Evolutionary conservation across 163 green algal genomes (phyloP).

Genomic region (Chloroidium sp.): DNA sequence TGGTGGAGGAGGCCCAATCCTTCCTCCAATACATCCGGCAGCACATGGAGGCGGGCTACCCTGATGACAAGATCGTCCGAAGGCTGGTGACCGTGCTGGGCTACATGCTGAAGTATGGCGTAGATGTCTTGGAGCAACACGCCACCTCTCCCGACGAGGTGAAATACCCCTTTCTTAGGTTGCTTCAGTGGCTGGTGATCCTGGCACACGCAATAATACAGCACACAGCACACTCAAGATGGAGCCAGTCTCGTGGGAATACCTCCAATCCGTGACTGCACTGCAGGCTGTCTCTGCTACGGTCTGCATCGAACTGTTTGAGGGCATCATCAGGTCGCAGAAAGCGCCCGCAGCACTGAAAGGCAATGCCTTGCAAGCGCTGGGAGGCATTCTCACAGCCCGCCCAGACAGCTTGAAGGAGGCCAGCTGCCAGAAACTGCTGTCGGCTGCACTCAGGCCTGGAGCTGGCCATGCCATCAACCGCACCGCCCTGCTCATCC

Average conservation of each 20-base stretch:
- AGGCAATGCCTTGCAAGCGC: slow-evolving; percentile 36
- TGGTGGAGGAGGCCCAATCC: background rate
- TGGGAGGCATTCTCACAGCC: slow-evolving; percentile 58
- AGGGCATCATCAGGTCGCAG: background rate
- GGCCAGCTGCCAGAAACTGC: slow-evolving; percentile 5
- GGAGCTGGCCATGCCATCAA: slow-evolving; percentile 25
- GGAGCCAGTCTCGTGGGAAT: too few species aligned
- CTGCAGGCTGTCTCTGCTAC: background rate
- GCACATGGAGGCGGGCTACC: background rate
- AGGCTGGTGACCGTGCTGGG: slow-evolving; percentile 57
- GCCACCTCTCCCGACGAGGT: too few species aligned
- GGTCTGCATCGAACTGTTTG: background rate
- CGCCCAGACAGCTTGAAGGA: slow-evolving; percentile 40
- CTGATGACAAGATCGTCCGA: too few species aligned
- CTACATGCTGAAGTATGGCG: slow-evolving; percentile 54
- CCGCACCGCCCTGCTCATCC: slow-evolving; percentile 31
- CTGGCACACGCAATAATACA: too few species aligned
- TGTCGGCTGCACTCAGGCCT: slow-evolving; percentile 29
- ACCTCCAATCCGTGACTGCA: too few species aligned
- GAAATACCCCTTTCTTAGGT: too few species aligned
- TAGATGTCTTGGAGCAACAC: slow-evolving; percentile 32
- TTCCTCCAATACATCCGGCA: background rate
- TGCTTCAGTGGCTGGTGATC: too few species aligned
- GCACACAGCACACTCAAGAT: too few species aligned
- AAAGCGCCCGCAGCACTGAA: slow-evolving; percentile 7